A percentile compares a stretch with the other conserved stretches of the same genome.
Conservation (phyloP, 768 basidiomycete species). For the Tulasnella sp. region DNA sequence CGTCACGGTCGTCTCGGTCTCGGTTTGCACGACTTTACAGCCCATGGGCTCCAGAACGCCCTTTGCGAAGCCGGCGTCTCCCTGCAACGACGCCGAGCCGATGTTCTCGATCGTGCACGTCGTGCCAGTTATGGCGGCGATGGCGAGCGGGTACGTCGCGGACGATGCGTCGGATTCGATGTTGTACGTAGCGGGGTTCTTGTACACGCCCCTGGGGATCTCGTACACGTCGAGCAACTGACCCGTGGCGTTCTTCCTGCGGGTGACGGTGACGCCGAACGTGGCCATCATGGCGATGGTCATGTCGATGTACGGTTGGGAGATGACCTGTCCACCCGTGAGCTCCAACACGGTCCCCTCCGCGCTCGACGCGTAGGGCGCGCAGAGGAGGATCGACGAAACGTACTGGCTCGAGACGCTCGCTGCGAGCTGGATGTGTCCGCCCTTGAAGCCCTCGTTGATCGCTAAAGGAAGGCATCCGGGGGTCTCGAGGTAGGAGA, state of each 20-base stretch:
- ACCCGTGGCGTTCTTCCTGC: constrained; percentile 60
- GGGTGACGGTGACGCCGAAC: constrained; percentile 75
- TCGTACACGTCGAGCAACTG: constrained; percentile 73
- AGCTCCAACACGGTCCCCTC: constrained; percentile 70
- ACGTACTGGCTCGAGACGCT: constrained; percentile 98
- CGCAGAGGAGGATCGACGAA: constrained; percentile 92
- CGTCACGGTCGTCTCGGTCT: constrained; percentile 82
- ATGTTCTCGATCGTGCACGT: constrained; percentile 91
- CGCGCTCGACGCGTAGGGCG: constrained; percentile 83
- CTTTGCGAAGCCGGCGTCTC: constrained; percentile 94
- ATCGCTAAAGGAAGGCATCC: constrained; percentile 90
- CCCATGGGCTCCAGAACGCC: constrained; percentile 95
- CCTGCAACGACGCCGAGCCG: constrained; percentile 85
- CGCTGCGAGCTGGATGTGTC: constrained; percentile 80
- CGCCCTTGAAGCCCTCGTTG: constrained; percentile 68
- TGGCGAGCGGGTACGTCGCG: constrained; percentile 94
- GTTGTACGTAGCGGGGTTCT: constrained; percentile 73
- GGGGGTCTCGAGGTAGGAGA: constrained; percentile 71
- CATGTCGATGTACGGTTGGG: constrained; percentile 99
- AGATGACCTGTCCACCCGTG: constrained; percentile 92
- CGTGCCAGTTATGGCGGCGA: constrained; percentile 97
- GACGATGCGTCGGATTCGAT: constrained; percentile 95
- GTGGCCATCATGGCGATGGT: constrained; percentile 96
- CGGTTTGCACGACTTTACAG: constrained; percentile 83
- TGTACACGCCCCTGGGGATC: constrained; percentile 75